Evolutionary conservation across 2,329 filamentous ascomycete genomes (phyloP).

Genomic region (Cercospora sp.): DNA sequence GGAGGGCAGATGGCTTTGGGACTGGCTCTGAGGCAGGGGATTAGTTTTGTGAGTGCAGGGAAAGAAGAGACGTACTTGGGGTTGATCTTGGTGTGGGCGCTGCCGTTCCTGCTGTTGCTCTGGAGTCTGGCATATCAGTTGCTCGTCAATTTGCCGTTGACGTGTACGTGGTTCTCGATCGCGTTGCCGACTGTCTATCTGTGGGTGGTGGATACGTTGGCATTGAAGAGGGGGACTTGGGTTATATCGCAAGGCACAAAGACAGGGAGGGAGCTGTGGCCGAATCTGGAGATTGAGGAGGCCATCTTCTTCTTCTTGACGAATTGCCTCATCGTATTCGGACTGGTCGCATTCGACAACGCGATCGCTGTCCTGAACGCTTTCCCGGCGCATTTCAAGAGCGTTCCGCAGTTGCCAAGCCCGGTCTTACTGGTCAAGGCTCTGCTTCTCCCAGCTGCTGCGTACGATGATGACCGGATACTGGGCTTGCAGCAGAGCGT

Average conservation of each 20-base stretch:
- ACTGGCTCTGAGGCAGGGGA: conserved; percentile 48
- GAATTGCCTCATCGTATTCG: conserved; percentile 69
- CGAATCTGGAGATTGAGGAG: conserved; percentile 69
- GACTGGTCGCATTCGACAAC: conserved; percentile 68
- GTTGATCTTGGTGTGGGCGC: conserved; percentile 68
- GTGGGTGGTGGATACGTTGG: conserved; percentile 70
- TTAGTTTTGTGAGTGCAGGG: conserved; percentile 48
- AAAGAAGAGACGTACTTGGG: conserved; percentile 65
- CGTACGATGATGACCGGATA: conserved; percentile 61
- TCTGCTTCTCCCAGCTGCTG: conserved; percentile 49
- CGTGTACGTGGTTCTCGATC: conserved; percentile 62
- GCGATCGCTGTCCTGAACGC: conserved; percentile 64
- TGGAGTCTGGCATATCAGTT: conserved; percentile 66
- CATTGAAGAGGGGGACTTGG: conserved; percentile 69
- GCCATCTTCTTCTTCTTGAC: conserved; percentile 71
- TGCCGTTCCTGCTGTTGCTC: conserved; percentile 63
- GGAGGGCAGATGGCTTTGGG: conserved; percentile 55
- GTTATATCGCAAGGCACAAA: conserved; percentile 68
- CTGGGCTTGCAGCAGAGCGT: conserved; percentile 61
- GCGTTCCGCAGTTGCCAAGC: conserved; percentile 52
- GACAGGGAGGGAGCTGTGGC: conserved; percentile 62
- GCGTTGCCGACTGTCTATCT: conserved; percentile 66
- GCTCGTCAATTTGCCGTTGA: conserved; percentile 59
- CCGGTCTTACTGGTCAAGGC: conserved; percentile 55
- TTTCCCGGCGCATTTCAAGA: conserved; percentile 60